Evolutionary conservation across 257 asterid species (phyloP), one percentile per base, ranked within the genome.

Genomic region (Dorcoceras hygrometricum): DNA sequence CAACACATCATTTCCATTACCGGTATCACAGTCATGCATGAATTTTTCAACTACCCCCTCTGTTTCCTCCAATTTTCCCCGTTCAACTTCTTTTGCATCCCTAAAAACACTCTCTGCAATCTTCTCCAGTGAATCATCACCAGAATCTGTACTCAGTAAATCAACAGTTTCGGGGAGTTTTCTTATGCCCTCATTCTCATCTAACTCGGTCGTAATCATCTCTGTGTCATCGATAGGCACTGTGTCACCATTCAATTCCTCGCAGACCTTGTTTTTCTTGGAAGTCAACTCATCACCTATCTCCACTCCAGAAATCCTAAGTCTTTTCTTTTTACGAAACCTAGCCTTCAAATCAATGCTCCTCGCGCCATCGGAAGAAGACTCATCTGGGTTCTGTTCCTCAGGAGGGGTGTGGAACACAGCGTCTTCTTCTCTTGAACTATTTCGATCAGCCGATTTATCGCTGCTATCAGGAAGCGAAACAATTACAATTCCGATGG

Each of bases 331-430:
- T 65, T 69, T 31, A 66, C 25, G 34, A 23, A 56, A 20, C 54
- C 53, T 26, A 32, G n/a, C 71, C 19, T 59, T 74, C 20, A 50
- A 70, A n/a, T 43, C 71, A 14, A 46, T 60, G n/a, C 12, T 29
- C 73, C 50, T 32, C 55, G 3, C 18, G 36, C 74, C 61, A 53
- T 69, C 58, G 62, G 50, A 25, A 59, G 69, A 63, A 5, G 32
- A 43, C 34, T 60, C 73, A 19, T 67, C 65, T 0, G 27, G 65
- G 66, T 68, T 72, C 66, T 55, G 81, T 23, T 77, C 80, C 57
- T 74, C 79, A 2, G 84, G 84, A 22, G 82, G 84, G 39, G 84
- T 82, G 71, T 55, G 77, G 63, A 71, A 79, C 23, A 48, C 74
- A 7, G 74, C 67, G 23, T 73, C 73, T 14, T 74, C 87, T 61